These are phyloP conservation scores for Aspergillus glaucus DNA, from an alignment of 2,329 filamentous ascomycete genomes.

Conservation along the genomic window DNA sequence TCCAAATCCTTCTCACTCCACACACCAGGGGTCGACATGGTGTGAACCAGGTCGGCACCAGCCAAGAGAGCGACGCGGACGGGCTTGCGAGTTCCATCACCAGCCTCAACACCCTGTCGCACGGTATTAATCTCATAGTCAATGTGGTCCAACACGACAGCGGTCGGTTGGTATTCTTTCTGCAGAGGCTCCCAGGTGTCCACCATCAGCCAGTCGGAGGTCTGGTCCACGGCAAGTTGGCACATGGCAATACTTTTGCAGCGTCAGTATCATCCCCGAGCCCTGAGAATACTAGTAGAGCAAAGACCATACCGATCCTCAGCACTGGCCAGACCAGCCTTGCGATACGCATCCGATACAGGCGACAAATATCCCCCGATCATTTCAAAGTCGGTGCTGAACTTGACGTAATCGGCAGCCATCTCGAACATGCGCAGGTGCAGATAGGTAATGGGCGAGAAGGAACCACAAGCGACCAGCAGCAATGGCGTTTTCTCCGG, in stretches of 20 bases:
- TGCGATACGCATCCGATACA: slow-evolving; percentile 72
- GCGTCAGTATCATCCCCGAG: neutral
- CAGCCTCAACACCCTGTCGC: slow-evolving; percentile 64
- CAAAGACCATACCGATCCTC: slow-evolving; percentile 52
- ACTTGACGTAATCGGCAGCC: slow-evolving; percentile 71
- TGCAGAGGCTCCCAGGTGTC: slow-evolving; percentile 86
- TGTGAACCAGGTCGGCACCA: slow-evolving; percentile 69
- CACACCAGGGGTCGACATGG: slow-evolving; percentile 63
- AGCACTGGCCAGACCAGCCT: slow-evolving; percentile 68
- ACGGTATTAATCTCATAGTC: slow-evolving; percentile 81
- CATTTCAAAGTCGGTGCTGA: slow-evolving; percentile 73
- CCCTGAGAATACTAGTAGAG: neutral
- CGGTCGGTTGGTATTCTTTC: slow-evolving; percentile 79
- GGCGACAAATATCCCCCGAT: slow-evolving; percentile 79
- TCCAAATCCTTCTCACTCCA: slow-evolving; percentile 83
- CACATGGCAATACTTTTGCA: slow-evolving; percentile 70
- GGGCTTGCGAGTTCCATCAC: slow-evolving; percentile 58
- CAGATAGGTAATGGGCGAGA: slow-evolving; percentile 52
- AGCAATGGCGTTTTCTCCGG: slow-evolving; percentile 43
- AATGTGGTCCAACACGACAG: slow-evolving; percentile 84
- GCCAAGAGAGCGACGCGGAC: slow-evolving; percentile 76
- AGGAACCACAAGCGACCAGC: slow-evolving; percentile 51
- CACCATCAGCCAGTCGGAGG: slow-evolving; percentile 75
- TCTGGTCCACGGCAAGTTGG: slow-evolving; percentile 65
- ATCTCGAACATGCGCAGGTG: slow-evolving; percentile 86